Evolutionary conservation across 2,329 filamentous ascomycete genomes (phyloP), one percentile per base, ranked within the genome.

Genomic region (Alternaria novae-zelandiae): DNA sequence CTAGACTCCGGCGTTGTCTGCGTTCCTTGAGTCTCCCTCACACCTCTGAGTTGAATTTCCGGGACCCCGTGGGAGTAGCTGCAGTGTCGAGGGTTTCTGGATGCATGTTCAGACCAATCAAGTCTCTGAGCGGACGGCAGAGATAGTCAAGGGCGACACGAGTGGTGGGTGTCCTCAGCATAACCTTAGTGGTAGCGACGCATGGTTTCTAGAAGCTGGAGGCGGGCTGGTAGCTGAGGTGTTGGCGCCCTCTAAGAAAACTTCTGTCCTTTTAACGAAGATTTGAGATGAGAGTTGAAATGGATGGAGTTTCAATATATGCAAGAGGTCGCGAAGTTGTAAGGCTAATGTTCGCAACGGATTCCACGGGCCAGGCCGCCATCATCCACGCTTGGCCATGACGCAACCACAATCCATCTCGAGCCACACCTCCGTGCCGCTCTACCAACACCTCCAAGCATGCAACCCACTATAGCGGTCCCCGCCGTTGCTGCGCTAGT

Each of bases 401-500:
- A 65, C 62, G 62, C 56, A 67, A 56, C 54, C 49, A 60, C 56
- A 49, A 49, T 47, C 32, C 44, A n/a, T 65, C 57, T 58, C 36
- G 44, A 44, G 54, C 45, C 43, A 50, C 66, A 65, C 64, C 63
- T 65, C 66, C 59, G 58, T 61, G 51, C 28, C 59, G 59, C 57
- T 62, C 53, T 59, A 43, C 59, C 45, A 51, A 46, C 59, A 59
- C 63, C 28, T 36, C 44, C 51, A 53, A 70, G 54, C 23, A 79
- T 79, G 76, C 78, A 71, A 53, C 70, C 71, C 12, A 59, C 64
- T 26, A 73, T 79, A 62, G 75, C 75, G 23, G 65, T 73, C 28
- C 75, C 79, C 45, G 76, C 77, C 5, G 80, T 72, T 56, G 69
- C 75, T 45, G 79, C 76, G 12, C 76, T 82, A 26, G 76, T 81